A percentile compares a stretch with the other conserved stretches of the same genome.
Conservation (phyloP, 1,139 yeast species). For the Magnusiomyces magnusii region DNA sequence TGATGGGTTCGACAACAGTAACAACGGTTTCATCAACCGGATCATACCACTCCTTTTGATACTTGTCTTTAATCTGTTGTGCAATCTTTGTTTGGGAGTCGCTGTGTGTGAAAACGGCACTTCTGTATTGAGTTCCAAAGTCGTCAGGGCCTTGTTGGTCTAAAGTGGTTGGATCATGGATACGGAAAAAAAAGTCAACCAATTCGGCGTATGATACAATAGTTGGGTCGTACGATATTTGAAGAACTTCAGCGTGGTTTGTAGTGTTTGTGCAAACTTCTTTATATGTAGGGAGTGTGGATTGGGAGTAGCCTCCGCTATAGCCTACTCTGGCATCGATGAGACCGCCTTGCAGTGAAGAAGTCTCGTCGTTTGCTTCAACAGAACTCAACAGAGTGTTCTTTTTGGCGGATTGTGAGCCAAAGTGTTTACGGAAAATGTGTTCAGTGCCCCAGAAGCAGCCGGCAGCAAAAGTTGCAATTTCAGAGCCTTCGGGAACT, state of each 20-base stretch:
- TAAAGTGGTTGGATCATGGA: constrained; percentile 68
- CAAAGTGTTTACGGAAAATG: constrained; percentile 62
- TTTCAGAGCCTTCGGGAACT: constrained; percentile 29
- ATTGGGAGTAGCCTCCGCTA: constrained; percentile 57
- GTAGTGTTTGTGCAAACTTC: constrained; percentile 72
- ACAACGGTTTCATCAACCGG: constrained; percentile 40
- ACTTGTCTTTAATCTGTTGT: constrained; percentile 34
- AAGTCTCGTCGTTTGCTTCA: constrained; percentile 15
- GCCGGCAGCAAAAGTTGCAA: constrained; percentile 38
- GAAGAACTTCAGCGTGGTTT: constrained; percentile 60
- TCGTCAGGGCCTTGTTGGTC: constrained; percentile 72
- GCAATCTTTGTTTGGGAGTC: constrained; percentile 44
- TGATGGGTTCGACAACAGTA: constrained; percentile 62
- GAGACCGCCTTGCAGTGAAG: constrained; percentile 48
- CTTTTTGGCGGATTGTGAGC: neutral
- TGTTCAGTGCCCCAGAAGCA: constrained; percentile 96
- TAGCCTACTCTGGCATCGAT: constrained; percentile 80
- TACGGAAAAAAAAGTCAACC: constrained; percentile 76
- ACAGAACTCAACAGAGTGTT: neutral
- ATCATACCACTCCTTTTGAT: constrained; percentile 52
- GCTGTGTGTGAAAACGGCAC: constrained; percentile 59
- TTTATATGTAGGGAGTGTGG: constrained; percentile 56
- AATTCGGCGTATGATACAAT: constrained; percentile 51
- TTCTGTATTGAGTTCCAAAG: constrained; percentile 73
- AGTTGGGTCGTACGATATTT: constrained; percentile 71